Evolutionary conservation across 2,329 filamentous ascomycete genomes (phyloP), one percentile per base, ranked within the genome.

Genomic region (Pyrenophora teres): DNA sequence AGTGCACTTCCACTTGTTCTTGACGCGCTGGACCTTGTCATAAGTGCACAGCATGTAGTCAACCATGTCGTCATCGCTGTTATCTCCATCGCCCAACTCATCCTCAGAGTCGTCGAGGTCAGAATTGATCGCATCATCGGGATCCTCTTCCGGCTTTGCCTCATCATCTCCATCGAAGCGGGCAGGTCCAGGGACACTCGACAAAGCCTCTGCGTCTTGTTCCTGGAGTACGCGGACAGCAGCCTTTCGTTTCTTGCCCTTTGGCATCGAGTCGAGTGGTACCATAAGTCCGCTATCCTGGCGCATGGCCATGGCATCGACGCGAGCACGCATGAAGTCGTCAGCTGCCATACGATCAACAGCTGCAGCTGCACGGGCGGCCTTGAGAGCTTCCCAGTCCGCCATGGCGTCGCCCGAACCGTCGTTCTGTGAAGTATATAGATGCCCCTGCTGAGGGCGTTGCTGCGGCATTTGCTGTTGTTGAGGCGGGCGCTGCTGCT

Each of bases 31-130:
- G 8, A 99, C 94, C 80, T 99, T 99, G 80, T 99, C 94, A 73
- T 99, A 99, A 72, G 96, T 97, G 80, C 94, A 99, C 35, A 99
- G 86, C 90, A 99, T 97, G 71, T 95, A 92, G 64, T 96, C 89
- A 1, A 88, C 87, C 60, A 89, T 84, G 31, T 87, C 84, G 37
- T 96, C 92, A 54, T 95, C 91, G 12, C 92, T 90, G 43, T 94
- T 92, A 30, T 94, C 90, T 19, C 93, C 90, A 19, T 94, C 91
- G 25, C 89, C 60, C 44, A 85, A 77, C 9, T 90, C 87, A 55
- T 97, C 94, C 57, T 97, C 92, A 0, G 92, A 86, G 69, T 99
- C 94, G 70, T 99, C 94, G 3, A 99, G 85, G 67, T 99, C 94
- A 0, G 94, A 97, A 74, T 99, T 99, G 77, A 99, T 99, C 1